Percentiles rank a stretch among this genome's conserved stretches.
These are phyloP conservation scores for Podila clonocystis DNA, from an alignment of 192 early-diverging fungal species.

Conservation along the genomic window DNA sequence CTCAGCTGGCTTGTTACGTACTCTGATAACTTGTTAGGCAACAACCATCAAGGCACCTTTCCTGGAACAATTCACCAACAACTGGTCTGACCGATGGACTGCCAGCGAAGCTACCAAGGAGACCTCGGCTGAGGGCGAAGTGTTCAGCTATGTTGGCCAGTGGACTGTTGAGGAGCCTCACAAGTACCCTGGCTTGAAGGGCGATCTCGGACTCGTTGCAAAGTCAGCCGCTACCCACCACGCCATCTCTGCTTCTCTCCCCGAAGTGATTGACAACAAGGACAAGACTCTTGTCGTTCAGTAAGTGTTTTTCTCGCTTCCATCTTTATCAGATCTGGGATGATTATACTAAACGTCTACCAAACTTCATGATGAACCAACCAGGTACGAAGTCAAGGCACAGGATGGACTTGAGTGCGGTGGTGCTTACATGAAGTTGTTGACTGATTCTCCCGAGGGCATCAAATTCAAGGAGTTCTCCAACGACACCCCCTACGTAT, in stretches of 20 bases:
- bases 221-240: constrained; percentile 85
- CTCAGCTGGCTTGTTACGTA: too few species aligned
- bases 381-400: constrained; percentile 84
- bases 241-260: constrained; percentile 81
- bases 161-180: constrained; percentile 81
- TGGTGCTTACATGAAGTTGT: constrained; percentile 90
- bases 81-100: constrained; percentile 70
- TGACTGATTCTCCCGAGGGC: constrained; percentile 63
- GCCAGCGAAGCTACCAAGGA: constrained; percentile 72
- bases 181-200: constrained; percentile 64
- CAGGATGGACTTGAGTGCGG: constrained; percentile 88
- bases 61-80: constrained; percentile 73
- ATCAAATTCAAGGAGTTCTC: constrained; percentile 73
- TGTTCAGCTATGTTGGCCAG: constrained; percentile 69
- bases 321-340: too few species aligned
- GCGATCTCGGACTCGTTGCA: constrained; percentile 81
- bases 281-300: constrained; percentile 81
- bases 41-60: constrained; percentile 70
- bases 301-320: constrained; percentile 38
- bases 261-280: constrained; percentile 72
- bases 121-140: constrained; percentile 75
- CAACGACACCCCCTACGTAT: constrained; percentile 81
- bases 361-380: neutral
- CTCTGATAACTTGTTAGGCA: constrained; percentile 49
- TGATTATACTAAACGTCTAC: neutral